Base-by-base conservation (phyloP, 202 grass and related monocot genomes). In the Setaria viridis region DNA sequence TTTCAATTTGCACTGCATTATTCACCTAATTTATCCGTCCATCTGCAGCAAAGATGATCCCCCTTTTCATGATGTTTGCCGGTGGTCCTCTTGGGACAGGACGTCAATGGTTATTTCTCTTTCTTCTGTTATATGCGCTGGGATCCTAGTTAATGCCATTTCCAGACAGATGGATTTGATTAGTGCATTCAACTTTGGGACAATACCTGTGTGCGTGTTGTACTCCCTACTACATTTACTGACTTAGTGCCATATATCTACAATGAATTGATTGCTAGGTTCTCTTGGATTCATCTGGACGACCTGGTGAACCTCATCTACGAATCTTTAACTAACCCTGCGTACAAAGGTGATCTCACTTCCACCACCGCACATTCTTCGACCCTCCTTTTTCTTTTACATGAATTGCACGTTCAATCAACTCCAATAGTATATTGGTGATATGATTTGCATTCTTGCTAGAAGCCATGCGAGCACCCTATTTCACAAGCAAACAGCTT, bases 271-370 rank as follows among this genome's bases (percentile, higher is more conserved):
- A 21, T 48, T n/a, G 39, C 17, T 75, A 98, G 95, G 95, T 98
- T 98, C 85, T 95, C 95, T 41, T 98, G 95, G 93, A 98, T 98
- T 72, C 95, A 98, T 86, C n/a, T 95, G 5, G 95, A 98, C 69
- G 95, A 98, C 64, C 65, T 98, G 56, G 95, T 98, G 82, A 87
- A 93, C 67, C 95, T 95, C 43, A 94, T 98, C 79, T 98, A 84
- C 13, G 90, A 95, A 88, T 92, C 93, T 80, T 76, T 98, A 6
- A 87, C 9, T 77, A 98, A 98, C 86, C 88, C 93, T 39, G 85
- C 88, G 17, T 98, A 98, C 35, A 82, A 72, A 86, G 95, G 94
- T 97, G 93, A 54, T 33, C 2, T 47, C 55, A 60, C 50, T 45
- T 70, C 50, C 34, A 45, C 2, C 25, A 32, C 2, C 25, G 34